These are phyloP conservation scores for Datisca glomerata DNA, from an alignment of 306 rosid genomes.

Conservation along the genomic window DNA sequence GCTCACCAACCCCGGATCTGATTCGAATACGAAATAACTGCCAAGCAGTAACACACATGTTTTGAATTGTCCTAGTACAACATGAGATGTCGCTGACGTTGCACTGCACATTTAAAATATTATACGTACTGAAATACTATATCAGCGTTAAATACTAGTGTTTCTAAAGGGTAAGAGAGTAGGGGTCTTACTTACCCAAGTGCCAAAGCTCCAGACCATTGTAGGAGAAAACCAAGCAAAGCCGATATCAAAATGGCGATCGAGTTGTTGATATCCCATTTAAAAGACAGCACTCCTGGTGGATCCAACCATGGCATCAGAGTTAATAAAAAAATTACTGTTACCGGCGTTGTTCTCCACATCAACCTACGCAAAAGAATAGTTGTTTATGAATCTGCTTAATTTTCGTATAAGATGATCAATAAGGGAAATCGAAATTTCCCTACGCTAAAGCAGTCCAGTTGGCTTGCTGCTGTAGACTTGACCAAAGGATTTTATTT, in stretches of 20 bases:
- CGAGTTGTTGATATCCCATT: constrained; percentile 54
- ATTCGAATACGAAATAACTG: constrained; percentile 31
- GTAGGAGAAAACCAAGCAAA: constrained; percentile 82
- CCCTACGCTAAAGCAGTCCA: constrained; percentile 95
- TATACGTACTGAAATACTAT: too few relatives aligned
- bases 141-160: too few relatives aligned
- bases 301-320: constrained; percentile 98
- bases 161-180: too few relatives aligned
- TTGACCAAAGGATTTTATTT: constrained; percentile 84
- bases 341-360: constrained; percentile 86
- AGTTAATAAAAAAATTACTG: constrained; percentile 69
- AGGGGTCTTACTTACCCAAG: constrained; percentile 98
- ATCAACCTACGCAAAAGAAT: constrained; percentile 48
- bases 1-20: constrained; percentile 41
- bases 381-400: background rate
- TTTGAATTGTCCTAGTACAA: constrained; percentile 88
- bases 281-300: constrained; percentile 74
- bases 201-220: constrained; percentile 97
- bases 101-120: constrained; percentile 81
- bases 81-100: constrained; percentile 90
- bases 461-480: constrained; percentile 63
- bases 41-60: constrained; percentile 70
- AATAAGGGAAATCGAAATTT: background rate
- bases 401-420: background rate
- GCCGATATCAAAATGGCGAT: constrained; percentile 61